A percentile compares a stretch with the other conserved stretches of the same genome.
phyloP scores from a whole-genome alignment of 2,329 filamentous ascomycete genomes.

The Phoma sp. region DNA sequence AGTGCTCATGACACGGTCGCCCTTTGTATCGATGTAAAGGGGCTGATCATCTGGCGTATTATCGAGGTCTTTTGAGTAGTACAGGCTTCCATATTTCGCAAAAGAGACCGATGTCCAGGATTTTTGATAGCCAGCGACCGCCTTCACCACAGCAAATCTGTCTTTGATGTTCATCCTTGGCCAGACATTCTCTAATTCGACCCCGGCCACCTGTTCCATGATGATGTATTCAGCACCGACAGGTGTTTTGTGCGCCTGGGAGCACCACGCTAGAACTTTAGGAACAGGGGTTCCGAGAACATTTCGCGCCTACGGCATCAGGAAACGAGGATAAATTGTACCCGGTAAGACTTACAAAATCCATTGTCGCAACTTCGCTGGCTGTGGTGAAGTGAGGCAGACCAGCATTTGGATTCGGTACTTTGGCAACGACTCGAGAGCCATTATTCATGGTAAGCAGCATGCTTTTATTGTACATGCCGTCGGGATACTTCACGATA shows the following conservation, averaged over 20 bases:
- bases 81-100: conserved; percentile 30
- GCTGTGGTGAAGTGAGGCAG: conserved; percentile 43
- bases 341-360: conserved; percentile 29
- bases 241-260: conserved; percentile 30
- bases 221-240: conserved; percentile 45
- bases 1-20: conserved; percentile 22
- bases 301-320: conserved; percentile 30
- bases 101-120: conserved; percentile 41
- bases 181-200: conserved; percentile 42
- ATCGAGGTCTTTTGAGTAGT: conserved; percentile 42
- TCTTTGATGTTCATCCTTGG: conserved; percentile 31
- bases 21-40: conserved; percentile 12
- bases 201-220: conserved; percentile 38
- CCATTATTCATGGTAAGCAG: conserved; percentile 47
- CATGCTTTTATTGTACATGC: conserved; percentile 44
- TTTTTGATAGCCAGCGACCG: conserved; percentile 39
- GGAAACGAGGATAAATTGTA: conserved; percentile 4
- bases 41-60: conserved; percentile 1
- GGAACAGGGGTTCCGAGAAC: conserved; percentile 41
- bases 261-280: conserved; percentile 43
- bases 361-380: conserved; percentile 49
- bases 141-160: conserved; percentile 32
- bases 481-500: conserved; percentile 40
- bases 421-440: conserved; percentile 43
- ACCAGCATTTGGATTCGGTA: conserved; percentile 48